These are phyloP conservation scores for Pseudogymnoascus sp. DNA, from an alignment of 2,329 filamentous ascomycete genomes.

Conservation along the genomic window DNA sequence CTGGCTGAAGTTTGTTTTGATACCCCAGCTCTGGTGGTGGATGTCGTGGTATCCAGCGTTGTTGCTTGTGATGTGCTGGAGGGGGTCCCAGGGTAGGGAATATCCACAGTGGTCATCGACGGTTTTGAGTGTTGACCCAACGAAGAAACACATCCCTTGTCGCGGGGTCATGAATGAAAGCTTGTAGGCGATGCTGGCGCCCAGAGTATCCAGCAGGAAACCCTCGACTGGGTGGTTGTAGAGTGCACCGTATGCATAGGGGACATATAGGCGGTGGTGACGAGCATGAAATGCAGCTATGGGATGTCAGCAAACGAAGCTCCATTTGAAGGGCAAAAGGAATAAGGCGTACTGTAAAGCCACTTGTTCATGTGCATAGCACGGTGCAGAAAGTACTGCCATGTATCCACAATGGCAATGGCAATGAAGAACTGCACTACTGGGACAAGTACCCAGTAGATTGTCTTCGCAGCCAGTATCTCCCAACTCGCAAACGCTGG, in stretches of 20 bases:
- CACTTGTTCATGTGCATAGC: constrained; percentile 97
- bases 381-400: constrained; percentile 97
- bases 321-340: neutral
- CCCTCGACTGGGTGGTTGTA: constrained; percentile 97
- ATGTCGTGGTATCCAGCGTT: constrained; percentile 97
- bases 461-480: constrained; percentile 58
- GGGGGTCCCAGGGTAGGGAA: constrained; percentile 85
- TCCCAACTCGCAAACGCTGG: constrained; percentile 83
- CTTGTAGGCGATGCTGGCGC: constrained; percentile 77
- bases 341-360: constrained; percentile 75
- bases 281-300: constrained; percentile 82
- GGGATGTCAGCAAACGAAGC: constrained; percentile 17
- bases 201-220: constrained; percentile 84
- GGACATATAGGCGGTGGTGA: constrained; percentile 94
- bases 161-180: constrained; percentile 72
- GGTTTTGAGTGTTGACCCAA: constrained; percentile 84
- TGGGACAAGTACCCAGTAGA: constrained; percentile 75
- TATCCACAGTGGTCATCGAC: constrained; percentile 98
- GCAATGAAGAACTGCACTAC: constrained; percentile 67
- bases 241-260: constrained; percentile 91
- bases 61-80: constrained; percentile 87
- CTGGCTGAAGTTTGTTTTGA: constrained; percentile 90
- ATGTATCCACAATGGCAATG: constrained; percentile 76
- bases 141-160: constrained; percentile 85
- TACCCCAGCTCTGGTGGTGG: constrained; percentile 97